Conservation (phyloP, 176 grass and related monocot genomes). For the Aechmea fasciata region DNA sequence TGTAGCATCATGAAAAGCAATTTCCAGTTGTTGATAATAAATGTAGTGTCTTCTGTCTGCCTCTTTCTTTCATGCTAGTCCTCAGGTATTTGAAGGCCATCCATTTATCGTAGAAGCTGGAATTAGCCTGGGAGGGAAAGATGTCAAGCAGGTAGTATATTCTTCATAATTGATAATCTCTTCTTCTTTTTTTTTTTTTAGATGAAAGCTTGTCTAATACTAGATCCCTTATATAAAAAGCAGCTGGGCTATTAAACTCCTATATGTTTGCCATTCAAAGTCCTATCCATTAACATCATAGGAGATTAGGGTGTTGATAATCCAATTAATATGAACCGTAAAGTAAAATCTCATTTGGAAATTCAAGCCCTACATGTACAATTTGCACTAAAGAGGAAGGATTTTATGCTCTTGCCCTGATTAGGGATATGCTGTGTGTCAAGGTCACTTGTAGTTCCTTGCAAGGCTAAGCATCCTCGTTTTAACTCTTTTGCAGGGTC, state of each 20-base stretch:
- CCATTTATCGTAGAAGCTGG: conserved; percentile 99
- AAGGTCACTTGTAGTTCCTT: background rate
- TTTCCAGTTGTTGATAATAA: background rate
- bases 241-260: background rate
- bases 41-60: background rate
- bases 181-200: too few relatives aligned
- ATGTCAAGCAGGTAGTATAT: conserved; percentile 75
- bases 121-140: conserved; percentile 92
- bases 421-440: too few relatives aligned
- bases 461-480: background rate
- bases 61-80: conserved; percentile 31
- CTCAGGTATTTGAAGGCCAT: conserved; percentile 99
- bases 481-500: conserved; percentile 31
- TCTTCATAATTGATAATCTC: background rate
- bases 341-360: too few relatives aligned
- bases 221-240: too few relatives aligned
- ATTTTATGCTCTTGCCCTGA: too few relatives aligned
- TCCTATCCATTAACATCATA: too few relatives aligned
- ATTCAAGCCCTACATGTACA: too few relatives aligned
- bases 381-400: too few relatives aligned
- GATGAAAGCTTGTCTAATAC: too few relatives aligned
- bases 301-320: too few relatives aligned
- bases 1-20: too few relatives aligned
- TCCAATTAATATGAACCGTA: too few relatives aligned
- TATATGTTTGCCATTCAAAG: background rate